Evolutionary conservation across 2,329 filamentous ascomycete genomes (phyloP), one percentile per base, ranked within the genome.

Genomic region (Fusarium bactridioides): DNA sequence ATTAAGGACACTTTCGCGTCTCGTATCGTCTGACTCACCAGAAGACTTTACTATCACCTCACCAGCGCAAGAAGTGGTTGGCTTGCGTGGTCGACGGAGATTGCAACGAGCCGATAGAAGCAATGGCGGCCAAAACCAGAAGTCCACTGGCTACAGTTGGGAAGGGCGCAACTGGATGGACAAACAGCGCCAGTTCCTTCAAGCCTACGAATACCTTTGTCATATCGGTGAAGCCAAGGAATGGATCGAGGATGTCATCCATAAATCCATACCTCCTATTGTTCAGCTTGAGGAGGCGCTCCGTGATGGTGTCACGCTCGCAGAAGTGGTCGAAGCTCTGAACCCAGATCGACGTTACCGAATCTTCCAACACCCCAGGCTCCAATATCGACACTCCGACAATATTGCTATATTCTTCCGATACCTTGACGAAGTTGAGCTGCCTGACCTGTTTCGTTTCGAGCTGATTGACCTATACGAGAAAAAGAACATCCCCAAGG

Each of bases 401-500:
- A 99, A 99, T 75, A 98, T 98, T 72, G 95, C 94, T 47, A 89
- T 96, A 54, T 99, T 99, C 84, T 98, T 98, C 83, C 91, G 93
- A 64, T 97, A 97, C 74, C 87, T 99, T 3, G 93, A 95, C 72
- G 94, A 98, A 68, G 91, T 98, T 13, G 93, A 97, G 78, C 85
- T 99, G 7, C 96, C 96, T 3, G 97, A 99, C 76, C 88, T 99
- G 23, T 99, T 99, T 81, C 91, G 95, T 64, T 99, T 99, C 81
- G 96, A 99, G 81, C 87, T 98, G 50, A 97, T 98, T 72, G 96
- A 99, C 82, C 84, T 99, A 18, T 99, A 99, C 84, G 97, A 99
- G 83, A 99, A 98, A 86, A 99, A 99, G 84, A 99, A 99, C 78
- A 97, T 98, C 3, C 96, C 96, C 8, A 99, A 98, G 82, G 97